Conservation (phyloP, 2,329 filamentous ascomycete genomes). For the Apiospora marii region DNA sequence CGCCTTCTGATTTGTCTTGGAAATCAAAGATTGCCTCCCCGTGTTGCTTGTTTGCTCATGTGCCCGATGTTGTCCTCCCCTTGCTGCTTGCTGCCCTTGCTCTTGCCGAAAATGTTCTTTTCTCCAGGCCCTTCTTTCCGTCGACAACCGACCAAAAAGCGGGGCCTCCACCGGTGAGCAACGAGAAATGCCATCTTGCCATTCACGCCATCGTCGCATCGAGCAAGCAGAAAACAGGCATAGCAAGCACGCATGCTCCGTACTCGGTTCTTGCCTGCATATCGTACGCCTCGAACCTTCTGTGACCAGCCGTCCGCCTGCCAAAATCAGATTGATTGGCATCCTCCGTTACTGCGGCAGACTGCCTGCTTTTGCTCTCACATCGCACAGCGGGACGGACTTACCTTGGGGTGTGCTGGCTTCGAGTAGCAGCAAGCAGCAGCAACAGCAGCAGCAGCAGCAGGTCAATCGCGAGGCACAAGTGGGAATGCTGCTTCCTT, state of each 20-base stretch:
- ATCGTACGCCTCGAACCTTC: not conserved
- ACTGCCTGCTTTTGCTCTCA: not conserved
- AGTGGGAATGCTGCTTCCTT: conserved; percentile 1
- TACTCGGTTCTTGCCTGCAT: not conserved
- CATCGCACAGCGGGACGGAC: conserved; percentile 7
- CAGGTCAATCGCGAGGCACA: not conserved
- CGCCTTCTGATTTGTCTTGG: conserved; percentile 1
- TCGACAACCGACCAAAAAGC: not conserved
- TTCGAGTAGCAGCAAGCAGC: not conserved
- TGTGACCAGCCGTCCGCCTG: not conserved
- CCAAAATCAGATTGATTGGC: not conserved
- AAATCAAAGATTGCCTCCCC: not conserved
- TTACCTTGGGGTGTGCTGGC: not conserved
- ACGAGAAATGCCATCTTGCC: not conserved
- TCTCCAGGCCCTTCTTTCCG: not conserved
- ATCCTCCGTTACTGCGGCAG: not conserved
- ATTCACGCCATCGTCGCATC: not conserved
- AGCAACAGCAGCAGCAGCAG: not conserved
- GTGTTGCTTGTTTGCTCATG: not conserved
- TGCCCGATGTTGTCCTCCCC: not conserved
- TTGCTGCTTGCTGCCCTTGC: not conserved
- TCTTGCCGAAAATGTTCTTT: not conserved
- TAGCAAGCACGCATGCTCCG: not conserved
- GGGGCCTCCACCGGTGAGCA: not conserved
- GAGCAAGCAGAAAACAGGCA: not conserved